phyloP scores from a whole-genome alignment of 2,329 filamentous ascomycete genomes.

The Dactylellina sp. region DNA sequence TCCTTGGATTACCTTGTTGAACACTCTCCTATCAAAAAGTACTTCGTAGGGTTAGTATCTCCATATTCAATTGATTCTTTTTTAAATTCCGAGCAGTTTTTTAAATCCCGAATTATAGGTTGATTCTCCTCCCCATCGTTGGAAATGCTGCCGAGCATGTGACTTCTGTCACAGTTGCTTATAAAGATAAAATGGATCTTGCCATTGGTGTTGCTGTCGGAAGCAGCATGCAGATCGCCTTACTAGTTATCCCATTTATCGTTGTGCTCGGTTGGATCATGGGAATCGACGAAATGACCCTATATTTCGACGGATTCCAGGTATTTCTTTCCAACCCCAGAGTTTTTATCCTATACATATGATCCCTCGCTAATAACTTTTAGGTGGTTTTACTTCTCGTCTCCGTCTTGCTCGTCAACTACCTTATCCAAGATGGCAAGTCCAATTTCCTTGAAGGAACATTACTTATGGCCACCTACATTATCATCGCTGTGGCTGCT shows the following conservation, averaged over 20 bases:
- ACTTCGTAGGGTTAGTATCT: constrained; percentile 66
- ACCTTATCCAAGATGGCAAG: constrained; percentile 83
- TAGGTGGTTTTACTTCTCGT: constrained; percentile 88
- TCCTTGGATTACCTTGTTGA: constrained; percentile 70
- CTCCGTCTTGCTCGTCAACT: constrained; percentile 85
- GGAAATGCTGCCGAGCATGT: constrained; percentile 71
- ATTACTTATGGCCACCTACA: constrained; percentile 79
- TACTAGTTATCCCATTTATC: constrained; percentile 71
- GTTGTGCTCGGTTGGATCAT: constrained; percentile 71
- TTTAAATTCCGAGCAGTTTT: neutral
- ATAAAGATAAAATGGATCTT: constrained; percentile 71
- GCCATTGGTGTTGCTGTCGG: constrained; percentile 70
- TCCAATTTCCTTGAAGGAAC: constrained; percentile 85
- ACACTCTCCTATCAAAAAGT: constrained; percentile 68
- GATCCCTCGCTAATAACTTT: constrained; percentile 76
- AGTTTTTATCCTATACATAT: constrained; percentile 64
- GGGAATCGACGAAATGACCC: constrained; percentile 68
- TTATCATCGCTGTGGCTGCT: constrained; percentile 79
- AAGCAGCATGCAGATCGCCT: constrained; percentile 69
- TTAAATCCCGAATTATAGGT: constrained; percentile 59
- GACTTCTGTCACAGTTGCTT: constrained; percentile 69
- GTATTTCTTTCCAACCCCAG: constrained; percentile 70
- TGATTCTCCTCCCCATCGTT: constrained; percentile 70
- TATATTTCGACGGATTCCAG: constrained; percentile 90
- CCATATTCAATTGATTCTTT: neutral